Base-by-base conservation (phyloP, 202 grass and related monocot species). In the Carex arenaria region DNA sequence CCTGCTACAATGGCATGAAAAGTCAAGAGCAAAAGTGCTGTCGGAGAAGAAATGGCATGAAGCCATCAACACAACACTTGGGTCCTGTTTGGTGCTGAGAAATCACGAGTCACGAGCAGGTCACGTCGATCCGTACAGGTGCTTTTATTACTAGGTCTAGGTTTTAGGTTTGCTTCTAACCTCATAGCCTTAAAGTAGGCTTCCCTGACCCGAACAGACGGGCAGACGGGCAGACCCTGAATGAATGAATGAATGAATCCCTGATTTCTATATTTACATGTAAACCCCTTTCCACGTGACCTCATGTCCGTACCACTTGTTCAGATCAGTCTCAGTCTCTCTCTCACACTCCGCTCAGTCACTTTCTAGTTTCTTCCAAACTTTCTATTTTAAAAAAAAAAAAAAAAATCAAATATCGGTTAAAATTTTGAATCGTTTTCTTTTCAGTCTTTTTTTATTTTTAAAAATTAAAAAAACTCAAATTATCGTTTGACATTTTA, bases 231-330 rank as follows among this genome's bases (percentile, higher is more conserved):
- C 45, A 11, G 45, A 49, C 45, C n/a, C 60, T 26, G 60, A 62
- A 40, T 40, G 38, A 40, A 17, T 59, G 38, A 40, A 17, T 59
- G 26, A 26, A 26, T 26, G 26, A 26, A 26, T 26, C 28, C 30
- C 73, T 54, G 30, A 78, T 78, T 78, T 78, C 73, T 1, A 78
- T 34, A 36, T 59, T 32, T 78, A 78, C 73, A 78, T 57, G 30
- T 10, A 78, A 59, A 59, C 30, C 8, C 53, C 52, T 78, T 57
- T 59, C 30, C 53, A 78, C 28, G 53, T 38, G 73, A 78, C n/a
- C 49, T 76, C 2, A 42, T 2, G 40, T 17, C 72, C 15, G 14
- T 59, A 59, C 56, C 56, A n/a, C 7, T 20, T 59, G 18, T 59
- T 59, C 17, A 59, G 56, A n/a, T 59, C 66, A 69, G 34, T 18